Percentiles rank a stretch among this genome's conserved stretches.
phyloP scores from a whole-genome alignment of 2,329 filamentous ascomycete species.

The Cladophialophora carrionii region DNA sequence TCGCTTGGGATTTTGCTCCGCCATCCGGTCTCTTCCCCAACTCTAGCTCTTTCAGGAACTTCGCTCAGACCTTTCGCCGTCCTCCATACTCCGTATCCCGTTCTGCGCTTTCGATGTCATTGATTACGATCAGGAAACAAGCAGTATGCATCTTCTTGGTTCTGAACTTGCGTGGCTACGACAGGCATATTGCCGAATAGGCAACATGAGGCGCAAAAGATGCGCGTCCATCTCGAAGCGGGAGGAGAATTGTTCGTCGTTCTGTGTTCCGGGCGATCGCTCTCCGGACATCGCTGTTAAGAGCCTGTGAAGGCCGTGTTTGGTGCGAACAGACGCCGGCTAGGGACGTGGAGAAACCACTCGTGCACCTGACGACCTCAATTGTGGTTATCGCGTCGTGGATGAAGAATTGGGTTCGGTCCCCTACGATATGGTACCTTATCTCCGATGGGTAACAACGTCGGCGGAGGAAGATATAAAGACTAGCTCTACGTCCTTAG shows the following conservation, averaged over 20 bases:
- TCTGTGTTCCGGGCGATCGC: neutral
- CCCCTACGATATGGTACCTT: neutral
- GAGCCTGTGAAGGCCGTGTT: neutral
- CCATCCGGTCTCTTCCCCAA: neutral
- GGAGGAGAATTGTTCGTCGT: too few relatives aligned
- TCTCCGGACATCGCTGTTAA: neutral
- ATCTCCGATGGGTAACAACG: neutral
- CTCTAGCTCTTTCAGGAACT: slow-evolving; percentile 3
- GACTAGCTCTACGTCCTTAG: neutral
- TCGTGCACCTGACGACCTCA: neutral
- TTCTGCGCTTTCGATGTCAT: neutral
- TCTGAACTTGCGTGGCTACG: neutral
- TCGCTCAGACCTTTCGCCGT: neutral
- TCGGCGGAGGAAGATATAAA: neutral
- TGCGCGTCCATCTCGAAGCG: neutral
- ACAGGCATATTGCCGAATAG: neutral
- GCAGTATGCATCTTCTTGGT: neutral
- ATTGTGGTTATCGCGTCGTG: neutral
- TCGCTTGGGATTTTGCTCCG: neutral
- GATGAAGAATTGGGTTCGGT: neutral
- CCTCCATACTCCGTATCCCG: neutral
- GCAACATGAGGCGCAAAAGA: neutral
- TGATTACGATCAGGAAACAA: neutral
- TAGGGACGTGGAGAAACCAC: neutral
- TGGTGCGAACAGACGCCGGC: neutral